These are phyloP conservation scores for Penicillium sp. DNA, from an alignment of 2,329 filamentous ascomycete species.

Conservation along the genomic window DNA sequence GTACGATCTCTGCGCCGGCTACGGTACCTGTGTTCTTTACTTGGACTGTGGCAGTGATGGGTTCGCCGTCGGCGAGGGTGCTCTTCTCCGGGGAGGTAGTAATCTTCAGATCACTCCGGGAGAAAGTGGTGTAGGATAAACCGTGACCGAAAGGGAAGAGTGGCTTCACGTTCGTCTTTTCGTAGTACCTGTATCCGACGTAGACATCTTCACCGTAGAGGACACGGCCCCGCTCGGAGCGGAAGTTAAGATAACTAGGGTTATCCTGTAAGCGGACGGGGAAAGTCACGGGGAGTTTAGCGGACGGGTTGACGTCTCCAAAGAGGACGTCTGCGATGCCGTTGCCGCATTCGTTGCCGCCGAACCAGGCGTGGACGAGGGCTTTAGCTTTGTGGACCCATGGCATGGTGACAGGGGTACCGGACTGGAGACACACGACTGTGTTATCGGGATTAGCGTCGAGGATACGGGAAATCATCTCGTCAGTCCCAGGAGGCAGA, in stretches of 20 bases:
- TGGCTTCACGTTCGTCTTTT: conserved; percentile 56
- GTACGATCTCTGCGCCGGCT: too few relatives aligned
- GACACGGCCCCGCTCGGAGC: conserved; percentile 59
- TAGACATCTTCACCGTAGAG: conserved; percentile 75
- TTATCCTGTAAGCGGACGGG: conserved; percentile 60
- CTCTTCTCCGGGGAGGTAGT: too few relatives aligned
- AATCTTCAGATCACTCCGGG: too few relatives aligned
- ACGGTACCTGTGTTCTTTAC: too few relatives aligned
- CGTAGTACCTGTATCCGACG: conserved; percentile 72
- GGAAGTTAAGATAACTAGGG: conserved; percentile 67
- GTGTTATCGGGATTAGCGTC: conserved; percentile 61
- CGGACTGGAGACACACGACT: conserved; percentile 66
- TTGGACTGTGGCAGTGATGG: too few relatives aligned
- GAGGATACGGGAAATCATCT: conserved; percentile 55
- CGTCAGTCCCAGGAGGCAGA: conserved; percentile 48
- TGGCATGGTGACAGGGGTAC: conserved; percentile 55
- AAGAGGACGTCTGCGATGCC: conserved; percentile 70
- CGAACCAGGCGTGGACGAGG: conserved; percentile 72
- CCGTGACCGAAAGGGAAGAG: conserved; percentile 74
- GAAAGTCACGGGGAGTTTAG: conserved; percentile 66
- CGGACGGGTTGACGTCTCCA: conserved; percentile 64
- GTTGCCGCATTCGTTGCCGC: conserved; percentile 77
- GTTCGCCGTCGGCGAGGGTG: too few relatives aligned
- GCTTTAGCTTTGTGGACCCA: conserved; percentile 43
- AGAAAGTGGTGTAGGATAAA: conserved; percentile 66